A percentile compares a stretch with the other conserved stretches of the same genome.
phyloP scores from a whole-genome alignment of 2,329 filamentous ascomycete genomes.

The Colletotrichum magnum region DNA sequence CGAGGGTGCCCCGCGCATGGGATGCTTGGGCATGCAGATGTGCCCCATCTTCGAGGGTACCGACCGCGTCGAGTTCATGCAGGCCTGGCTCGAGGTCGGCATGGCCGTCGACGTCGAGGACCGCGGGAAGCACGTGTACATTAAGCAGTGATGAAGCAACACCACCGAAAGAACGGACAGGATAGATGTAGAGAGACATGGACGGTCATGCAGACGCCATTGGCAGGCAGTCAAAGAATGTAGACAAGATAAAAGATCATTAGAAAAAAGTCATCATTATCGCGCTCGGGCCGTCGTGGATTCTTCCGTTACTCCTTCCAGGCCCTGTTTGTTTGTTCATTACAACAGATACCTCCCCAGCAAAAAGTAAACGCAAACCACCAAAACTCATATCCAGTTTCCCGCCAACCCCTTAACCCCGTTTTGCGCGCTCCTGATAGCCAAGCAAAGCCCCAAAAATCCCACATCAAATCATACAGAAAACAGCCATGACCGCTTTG shows the following conservation, averaged over 20 bases:
- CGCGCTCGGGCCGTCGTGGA: conserved; percentile 5
- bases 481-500: conserved; percentile 21
- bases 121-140: conserved; percentile 61
- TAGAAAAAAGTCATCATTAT: conserved; percentile 8
- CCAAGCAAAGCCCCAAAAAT: conserved; percentile 22
- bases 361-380: background rate
- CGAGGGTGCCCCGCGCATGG: conserved; percentile 67
- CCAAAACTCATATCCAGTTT: background rate
- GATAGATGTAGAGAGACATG: conserved; percentile 9
- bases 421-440: conserved; percentile 24
- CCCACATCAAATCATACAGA: conserved; percentile 3
- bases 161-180: background rate
- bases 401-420: conserved; percentile 5
- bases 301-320: conserved; percentile 16
- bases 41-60: conserved; percentile 66
- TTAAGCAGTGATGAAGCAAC: conserved; percentile 47
- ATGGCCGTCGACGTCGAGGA: conserved; percentile 67
- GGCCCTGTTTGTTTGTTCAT: conserved; percentile 6
- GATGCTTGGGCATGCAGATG: conserved; percentile 77
- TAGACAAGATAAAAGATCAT: background rate
- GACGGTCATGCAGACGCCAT: background rate
- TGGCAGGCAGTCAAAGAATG: background rate
- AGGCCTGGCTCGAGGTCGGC: conserved; percentile 67
- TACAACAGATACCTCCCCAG: background rate
- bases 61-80: conserved; percentile 44